Conservation (phyloP, 1,284 basidiomycete species). For the Fomitopsis palustris region DNA sequence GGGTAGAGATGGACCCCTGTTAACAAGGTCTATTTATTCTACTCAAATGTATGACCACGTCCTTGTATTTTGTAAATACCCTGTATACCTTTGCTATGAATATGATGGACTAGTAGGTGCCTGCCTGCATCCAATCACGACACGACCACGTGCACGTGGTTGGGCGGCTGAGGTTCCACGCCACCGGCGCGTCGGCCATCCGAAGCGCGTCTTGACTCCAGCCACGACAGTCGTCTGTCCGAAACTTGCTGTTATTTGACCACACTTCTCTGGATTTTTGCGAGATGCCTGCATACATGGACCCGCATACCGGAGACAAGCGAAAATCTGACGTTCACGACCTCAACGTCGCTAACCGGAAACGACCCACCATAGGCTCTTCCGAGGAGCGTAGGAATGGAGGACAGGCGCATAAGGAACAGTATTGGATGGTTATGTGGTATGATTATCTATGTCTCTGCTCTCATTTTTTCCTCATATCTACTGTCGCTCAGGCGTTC, state of each 20-base stretch:
- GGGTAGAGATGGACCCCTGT: background rate
- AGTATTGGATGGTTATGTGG: constrained; percentile 74
- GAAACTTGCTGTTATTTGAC: background rate
- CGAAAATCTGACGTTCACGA: constrained; percentile 27
- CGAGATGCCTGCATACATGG: constrained; percentile 23
- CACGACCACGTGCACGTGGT: constrained; percentile 3
- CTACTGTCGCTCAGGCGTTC: constrained; percentile 50
- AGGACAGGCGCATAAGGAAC: constrained; percentile 24
- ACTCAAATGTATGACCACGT: background rate
- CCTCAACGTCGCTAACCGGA: constrained; percentile 27
- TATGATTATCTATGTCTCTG: constrained; percentile 21
- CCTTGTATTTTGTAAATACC: background rate
- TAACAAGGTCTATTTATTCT: background rate
- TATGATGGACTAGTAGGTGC: background rate
- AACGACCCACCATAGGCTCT: constrained; percentile 30
- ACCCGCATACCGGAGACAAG: constrained; percentile 21
- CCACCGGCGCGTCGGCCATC: constrained; percentile 1
- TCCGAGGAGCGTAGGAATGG: constrained; percentile 4
- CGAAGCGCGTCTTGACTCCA: background rate
- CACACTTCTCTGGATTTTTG: background rate
- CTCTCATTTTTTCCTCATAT: background rate
- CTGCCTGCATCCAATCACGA: background rate
- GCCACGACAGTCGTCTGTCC: background rate
- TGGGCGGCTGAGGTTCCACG: background rate
- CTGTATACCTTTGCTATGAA: background rate